Evolutionary conservation across 768 basidiomycete species (phyloP).

Genomic region (Auriscalpium microsporum): DNA sequence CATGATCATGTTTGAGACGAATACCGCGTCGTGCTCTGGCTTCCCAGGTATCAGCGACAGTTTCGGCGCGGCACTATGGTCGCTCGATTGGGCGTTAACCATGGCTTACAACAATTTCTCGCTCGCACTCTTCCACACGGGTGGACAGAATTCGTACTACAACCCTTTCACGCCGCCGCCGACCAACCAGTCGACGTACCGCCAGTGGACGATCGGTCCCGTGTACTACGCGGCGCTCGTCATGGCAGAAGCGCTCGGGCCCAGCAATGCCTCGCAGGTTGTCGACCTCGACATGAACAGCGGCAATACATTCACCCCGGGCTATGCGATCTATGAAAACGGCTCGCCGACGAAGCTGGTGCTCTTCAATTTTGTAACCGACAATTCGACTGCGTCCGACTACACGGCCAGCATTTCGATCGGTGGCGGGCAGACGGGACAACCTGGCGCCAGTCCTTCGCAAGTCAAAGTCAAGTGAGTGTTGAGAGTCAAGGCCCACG

Average conservation of each 20-base stretch:
- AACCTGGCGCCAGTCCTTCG: slow-evolving; percentile 31
- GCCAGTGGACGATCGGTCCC: slow-evolving; percentile 67
- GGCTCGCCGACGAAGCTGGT: slow-evolving; percentile 51
- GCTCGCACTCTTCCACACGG: slow-evolving; percentile 40
- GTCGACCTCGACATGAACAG: slow-evolving; percentile 52
- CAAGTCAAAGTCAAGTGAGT: slow-evolving; percentile 47
- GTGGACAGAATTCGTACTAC: slow-evolving; percentile 57
- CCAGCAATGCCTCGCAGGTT: slow-evolving; percentile 53
- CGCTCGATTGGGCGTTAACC: slow-evolving; percentile 42
- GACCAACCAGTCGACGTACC: slow-evolving; percentile 45
- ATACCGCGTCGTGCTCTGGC: slow-evolving; percentile 43
- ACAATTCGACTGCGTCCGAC: slow-evolving; percentile 45
- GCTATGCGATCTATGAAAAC: slow-evolving; percentile 68
- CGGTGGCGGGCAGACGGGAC: slow-evolving; percentile 34
- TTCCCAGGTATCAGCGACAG: slow-evolving; percentile 48
- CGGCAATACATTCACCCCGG: slow-evolving; percentile 47
- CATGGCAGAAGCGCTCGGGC: slow-evolving; percentile 62
- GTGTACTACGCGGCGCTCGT: slow-evolving; percentile 68
- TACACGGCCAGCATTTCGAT: slow-evolving; percentile 44
- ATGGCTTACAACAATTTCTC: slow-evolving; percentile 42
- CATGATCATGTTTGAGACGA: slow-evolving; percentile 51
- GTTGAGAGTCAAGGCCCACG: background rate
- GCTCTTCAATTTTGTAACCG: slow-evolving; percentile 67
- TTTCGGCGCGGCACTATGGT: slow-evolving; percentile 48
- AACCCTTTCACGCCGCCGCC: slow-evolving; percentile 45